These are phyloP conservation scores for Alternaria postmessia DNA, from an alignment of 2,329 filamentous ascomycete genomes.

Conservation along the genomic window DNA sequence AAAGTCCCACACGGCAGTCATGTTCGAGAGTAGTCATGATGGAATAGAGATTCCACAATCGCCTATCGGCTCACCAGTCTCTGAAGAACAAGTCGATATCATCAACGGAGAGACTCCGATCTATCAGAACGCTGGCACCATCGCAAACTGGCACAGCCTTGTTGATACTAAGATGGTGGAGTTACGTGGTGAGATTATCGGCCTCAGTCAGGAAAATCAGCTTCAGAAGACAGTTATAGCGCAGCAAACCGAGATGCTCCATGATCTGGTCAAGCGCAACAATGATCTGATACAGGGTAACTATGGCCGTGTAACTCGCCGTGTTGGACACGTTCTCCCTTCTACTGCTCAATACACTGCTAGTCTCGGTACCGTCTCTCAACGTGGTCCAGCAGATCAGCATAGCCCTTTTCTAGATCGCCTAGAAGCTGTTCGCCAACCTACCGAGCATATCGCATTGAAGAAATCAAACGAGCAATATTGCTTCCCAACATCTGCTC, in stretches of 20 bases:
- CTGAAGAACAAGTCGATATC: conserved; percentile 5
- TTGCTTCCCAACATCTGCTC: neutral
- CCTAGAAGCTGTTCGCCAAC: neutral
- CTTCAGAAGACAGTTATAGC: neutral
- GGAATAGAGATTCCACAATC: neutral
- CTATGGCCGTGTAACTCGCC: neutral
- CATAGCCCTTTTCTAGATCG: neutral
- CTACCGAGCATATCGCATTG: neutral
- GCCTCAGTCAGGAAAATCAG: neutral
- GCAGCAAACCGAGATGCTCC: neutral
- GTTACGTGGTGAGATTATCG: neutral
- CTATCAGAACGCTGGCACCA: conserved; percentile 5
- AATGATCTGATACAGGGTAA: neutral
- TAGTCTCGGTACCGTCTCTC: neutral
- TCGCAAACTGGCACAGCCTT: neutral
- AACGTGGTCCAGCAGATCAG: neutral
- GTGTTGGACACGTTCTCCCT: neutral
- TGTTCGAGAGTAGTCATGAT: neutral
- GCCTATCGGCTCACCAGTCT: conserved; percentile 2
- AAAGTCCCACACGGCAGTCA: neutral
- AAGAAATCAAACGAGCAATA: neutral
- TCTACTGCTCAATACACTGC: neutral
- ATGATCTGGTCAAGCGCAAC: conserved; percentile 1
- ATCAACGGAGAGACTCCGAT: conserved; percentile 8
- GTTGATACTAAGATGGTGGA: conserved; percentile 1